Conservation (phyloP, 1,139 yeast species). For the Protomyces inouyei region DNA sequence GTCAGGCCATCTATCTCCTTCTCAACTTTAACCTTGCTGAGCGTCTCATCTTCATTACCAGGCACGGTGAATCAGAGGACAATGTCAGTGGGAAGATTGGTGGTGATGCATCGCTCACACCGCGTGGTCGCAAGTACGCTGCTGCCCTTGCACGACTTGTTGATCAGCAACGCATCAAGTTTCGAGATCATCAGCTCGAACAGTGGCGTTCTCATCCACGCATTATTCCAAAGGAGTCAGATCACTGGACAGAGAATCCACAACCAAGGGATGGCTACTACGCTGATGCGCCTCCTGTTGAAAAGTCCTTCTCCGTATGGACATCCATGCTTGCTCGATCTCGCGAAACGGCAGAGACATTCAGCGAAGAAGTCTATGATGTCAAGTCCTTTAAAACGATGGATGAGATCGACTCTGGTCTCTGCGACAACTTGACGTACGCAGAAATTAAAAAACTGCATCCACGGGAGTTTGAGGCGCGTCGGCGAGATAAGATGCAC, state of each 20-base stretch:
- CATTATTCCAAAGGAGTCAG: constrained; percentile 27
- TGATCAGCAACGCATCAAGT: constrained; percentile 62
- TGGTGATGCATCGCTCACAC: constrained; percentile 81
- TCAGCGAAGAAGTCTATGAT: constrained; percentile 62
- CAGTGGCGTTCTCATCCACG: constrained; percentile 39
- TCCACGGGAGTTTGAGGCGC: constrained; percentile 74
- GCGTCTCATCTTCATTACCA: constrained; percentile 89
- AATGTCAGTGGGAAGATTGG: constrained; percentile 83
- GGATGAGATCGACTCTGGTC: constrained; percentile 89
- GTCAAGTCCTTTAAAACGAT: constrained; percentile 88
- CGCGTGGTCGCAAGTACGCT: constrained; percentile 70
- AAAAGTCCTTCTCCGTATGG: constrained; percentile 82
- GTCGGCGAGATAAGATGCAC: constrained; percentile 84
- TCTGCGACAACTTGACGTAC: constrained; percentile 87
- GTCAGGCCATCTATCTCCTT: constrained; percentile 86
- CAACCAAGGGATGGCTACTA: constrained; percentile 28
- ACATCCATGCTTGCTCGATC: constrained; percentile 79
- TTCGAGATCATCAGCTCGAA: constrained; percentile 59
- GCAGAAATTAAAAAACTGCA: constrained; percentile 64
- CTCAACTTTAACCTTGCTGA: constrained; percentile 85
- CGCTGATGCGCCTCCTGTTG: constrained; percentile 45
- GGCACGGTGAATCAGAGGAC: constrained; percentile 89
- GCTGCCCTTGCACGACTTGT: constrained; percentile 69
- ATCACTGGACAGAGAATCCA: constrained; percentile 26
- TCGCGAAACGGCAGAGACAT: constrained; percentile 68